Evolutionary conservation across 23 red algal genomes (phyloP).

Genomic region (Gracilariopsis chorda): DNA sequence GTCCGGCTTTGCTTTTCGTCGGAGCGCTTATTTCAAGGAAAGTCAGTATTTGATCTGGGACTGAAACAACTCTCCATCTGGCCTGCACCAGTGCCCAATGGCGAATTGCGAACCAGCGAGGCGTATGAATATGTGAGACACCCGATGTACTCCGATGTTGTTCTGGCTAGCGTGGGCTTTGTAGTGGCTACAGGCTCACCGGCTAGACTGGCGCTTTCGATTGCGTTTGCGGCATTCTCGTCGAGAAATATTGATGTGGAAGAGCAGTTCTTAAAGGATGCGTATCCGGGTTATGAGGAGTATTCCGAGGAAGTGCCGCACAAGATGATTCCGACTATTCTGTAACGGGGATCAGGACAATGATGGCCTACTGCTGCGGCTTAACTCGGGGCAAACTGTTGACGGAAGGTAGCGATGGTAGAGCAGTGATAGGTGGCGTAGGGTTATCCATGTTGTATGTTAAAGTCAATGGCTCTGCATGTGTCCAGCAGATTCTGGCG

Average conservation of each 20-base stretch:
- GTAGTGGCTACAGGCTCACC: slow-evolving; percentile 61
- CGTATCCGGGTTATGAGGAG: slow-evolving; percentile 79
- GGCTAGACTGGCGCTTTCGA: slow-evolving; percentile 73
- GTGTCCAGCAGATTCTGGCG: too few relatives aligned
- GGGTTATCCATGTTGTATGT: too few relatives aligned
- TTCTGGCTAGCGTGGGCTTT: slow-evolving; percentile 78
- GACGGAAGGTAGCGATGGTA: too few relatives aligned
- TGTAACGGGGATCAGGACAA: too few relatives aligned
- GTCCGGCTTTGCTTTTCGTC: slow-evolving; percentile 66
- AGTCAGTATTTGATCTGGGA: slow-evolving; percentile 84
- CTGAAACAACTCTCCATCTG: slow-evolving; percentile 82
- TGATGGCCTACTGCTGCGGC: too few relatives aligned
- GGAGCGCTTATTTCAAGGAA: slow-evolving; percentile 70
- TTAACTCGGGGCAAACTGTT: too few relatives aligned
- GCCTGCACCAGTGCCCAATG: slow-evolving; percentile 74
- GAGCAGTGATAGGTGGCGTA: too few relatives aligned
- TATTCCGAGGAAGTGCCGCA: slow-evolving; percentile 63
- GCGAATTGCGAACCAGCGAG: slow-evolving; percentile 64
- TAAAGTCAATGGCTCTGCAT: too few relatives aligned
- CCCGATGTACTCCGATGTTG: slow-evolving; percentile 87
- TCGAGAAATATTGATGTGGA: slow-evolving; percentile 88
- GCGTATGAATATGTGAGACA: slow-evolving; percentile 90
- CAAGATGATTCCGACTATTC: slow-evolving; percentile 89
- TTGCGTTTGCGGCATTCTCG: slow-evolving; percentile 75
- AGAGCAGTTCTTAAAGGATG: slow-evolving; percentile 86